These are phyloP conservation scores for Neospermospora avenae DNA, from an alignment of 2,329 filamentous ascomycete species.

Conservation along the genomic window DNA sequence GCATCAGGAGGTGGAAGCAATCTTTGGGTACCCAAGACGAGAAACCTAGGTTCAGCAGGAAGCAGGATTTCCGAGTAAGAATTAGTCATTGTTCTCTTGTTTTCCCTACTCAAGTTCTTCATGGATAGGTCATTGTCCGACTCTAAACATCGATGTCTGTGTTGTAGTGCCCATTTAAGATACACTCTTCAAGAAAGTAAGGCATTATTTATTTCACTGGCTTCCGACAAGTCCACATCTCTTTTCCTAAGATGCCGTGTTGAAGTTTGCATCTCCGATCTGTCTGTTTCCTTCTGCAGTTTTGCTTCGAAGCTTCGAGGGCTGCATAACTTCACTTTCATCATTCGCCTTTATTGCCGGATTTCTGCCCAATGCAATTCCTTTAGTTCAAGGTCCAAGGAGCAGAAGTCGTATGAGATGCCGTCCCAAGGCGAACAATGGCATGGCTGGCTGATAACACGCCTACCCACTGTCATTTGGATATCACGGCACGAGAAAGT, in stretches of 20 bases:
- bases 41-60: no score
- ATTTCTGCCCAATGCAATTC: not conserved
- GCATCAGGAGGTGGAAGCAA: not conserved
- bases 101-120: no score
- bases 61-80: no score
- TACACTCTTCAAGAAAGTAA: not conserved
- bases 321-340: not conserved
- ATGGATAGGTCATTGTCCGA: no score
- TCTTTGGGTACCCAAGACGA: not conserved
- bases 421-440: slow-evolving; percentile 6
- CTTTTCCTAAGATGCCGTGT: no score
- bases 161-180: no score
- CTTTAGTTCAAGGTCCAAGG: not conserved
- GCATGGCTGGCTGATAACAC: slow-evolving; percentile 1
- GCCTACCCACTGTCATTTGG: slow-evolving; percentile 1
- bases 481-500: slow-evolving; percentile 1
- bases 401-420: not conserved
- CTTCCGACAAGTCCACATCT: not conserved
- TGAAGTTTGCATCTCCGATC: no score
- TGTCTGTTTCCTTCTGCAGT: not conserved
- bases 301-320: not conserved
- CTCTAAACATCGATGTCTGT: no score
- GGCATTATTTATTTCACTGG: not conserved
- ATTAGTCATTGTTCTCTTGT: no score
- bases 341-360: slow-evolving; percentile 7